Conservation (phyloP, 2,329 filamentous ascomycete species). For the Phaeoacremonium minimum region DNA sequence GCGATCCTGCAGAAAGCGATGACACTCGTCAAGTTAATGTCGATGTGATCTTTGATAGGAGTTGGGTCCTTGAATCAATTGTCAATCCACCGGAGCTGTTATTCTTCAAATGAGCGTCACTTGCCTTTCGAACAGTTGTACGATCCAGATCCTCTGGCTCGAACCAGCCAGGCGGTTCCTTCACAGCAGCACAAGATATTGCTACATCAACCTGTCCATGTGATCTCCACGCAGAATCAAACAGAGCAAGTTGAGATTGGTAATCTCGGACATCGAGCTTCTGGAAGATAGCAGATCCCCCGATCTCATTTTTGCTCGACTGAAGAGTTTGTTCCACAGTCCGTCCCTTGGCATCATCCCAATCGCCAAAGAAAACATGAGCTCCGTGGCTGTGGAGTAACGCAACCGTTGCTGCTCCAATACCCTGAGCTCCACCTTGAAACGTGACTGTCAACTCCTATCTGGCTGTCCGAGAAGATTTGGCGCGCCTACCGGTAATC, state of each 20-base stretch:
- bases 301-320: conserved; percentile 2
- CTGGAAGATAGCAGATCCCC: conserved; percentile 27
- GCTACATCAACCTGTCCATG: conserved; percentile 44
- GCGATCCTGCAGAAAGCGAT: conserved; percentile 44
- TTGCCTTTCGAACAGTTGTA: conserved; percentile 33
- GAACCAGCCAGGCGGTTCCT: conserved; percentile 38
- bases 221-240: conserved; percentile 36
- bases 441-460: not conserved
- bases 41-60: conserved; percentile 29
- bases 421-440: conserved; percentile 18
- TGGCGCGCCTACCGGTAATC: conserved; percentile 9
- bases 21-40: conserved; percentile 42
- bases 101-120: conserved; percentile 4
- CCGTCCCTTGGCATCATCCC: conserved; percentile 14
- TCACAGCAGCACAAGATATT: conserved; percentile 37
- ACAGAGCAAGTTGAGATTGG: conserved; percentile 37
- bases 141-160: conserved; percentile 33
- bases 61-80: conserved; percentile 17
- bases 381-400: conserved; percentile 14
- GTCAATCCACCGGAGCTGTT: not conserved
- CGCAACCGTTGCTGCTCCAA: conserved; percentile 17
- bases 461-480: not conserved
- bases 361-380: conserved; percentile 20
- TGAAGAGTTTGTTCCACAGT: conserved; percentile 9
- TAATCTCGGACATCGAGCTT: conserved; percentile 40